Conservation (phyloP, 345 rosid species). For the Hibiscus tridactylites region DNA sequence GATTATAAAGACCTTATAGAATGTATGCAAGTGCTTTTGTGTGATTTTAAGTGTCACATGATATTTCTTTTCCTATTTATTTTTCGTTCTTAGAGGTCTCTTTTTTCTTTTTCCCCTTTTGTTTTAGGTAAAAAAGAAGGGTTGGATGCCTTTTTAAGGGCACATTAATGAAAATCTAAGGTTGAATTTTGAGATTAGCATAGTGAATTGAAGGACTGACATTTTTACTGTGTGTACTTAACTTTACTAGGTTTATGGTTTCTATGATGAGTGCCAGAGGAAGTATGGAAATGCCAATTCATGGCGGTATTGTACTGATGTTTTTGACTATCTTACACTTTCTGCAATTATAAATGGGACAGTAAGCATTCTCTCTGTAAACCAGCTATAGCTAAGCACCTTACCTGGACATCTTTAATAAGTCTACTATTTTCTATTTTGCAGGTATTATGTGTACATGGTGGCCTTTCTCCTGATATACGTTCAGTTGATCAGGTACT, state of each 20-base stretch:
- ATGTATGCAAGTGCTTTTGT: not conserved
- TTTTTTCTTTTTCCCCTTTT: not conserved
- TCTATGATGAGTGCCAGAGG: not conserved
- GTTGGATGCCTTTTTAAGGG: not conserved
- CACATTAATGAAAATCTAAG: not conserved
- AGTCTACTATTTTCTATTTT: not conserved
- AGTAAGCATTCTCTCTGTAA: not conserved
- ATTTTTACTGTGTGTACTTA: not conserved
- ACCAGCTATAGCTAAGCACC: not conserved
- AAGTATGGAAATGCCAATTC: not conserved
- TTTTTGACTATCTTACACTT: not conserved
- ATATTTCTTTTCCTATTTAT: not conserved
- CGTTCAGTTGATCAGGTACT: conserved; percentile 28
- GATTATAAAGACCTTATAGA: not conserved
- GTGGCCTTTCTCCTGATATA: not conserved
- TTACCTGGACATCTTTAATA: not conserved
- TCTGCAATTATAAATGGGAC: not conserved
- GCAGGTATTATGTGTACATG: not conserved
- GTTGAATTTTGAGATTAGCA: not conserved
- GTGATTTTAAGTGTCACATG: too few species aligned
- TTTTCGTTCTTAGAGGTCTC: not conserved
- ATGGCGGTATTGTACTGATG: not conserved
- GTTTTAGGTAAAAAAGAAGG: not conserved
- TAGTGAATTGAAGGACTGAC: not conserved
- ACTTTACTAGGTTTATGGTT: not conserved